Conservation (phyloP, 768 basidiomycete species). For the Pisolithus orientalis region DNA sequence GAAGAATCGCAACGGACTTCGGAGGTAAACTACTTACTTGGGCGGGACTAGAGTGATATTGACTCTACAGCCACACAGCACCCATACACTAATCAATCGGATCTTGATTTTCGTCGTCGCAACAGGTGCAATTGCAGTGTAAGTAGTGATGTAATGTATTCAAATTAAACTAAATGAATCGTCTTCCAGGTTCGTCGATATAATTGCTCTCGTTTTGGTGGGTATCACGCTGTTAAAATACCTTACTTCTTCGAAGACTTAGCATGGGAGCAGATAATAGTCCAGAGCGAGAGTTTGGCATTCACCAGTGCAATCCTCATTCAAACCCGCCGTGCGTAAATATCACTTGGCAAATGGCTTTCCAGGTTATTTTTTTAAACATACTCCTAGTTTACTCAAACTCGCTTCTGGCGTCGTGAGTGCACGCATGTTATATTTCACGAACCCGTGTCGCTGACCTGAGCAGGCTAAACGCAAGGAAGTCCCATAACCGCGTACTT, state of each 20-base stretch:
- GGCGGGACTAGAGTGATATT: background rate
- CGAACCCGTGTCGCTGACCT: too few relatives aligned
- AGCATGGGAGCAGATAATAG: background rate
- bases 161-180: background rate
- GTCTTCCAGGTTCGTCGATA: conserved; percentile 1
- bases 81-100: conserved; percentile 15
- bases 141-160: background rate
- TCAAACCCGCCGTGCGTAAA: conserved; percentile 4
- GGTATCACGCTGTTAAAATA: background rate
- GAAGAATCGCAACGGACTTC: background rate
- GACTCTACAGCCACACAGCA: conserved; percentile 3
- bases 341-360: background rate
- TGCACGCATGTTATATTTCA: too few relatives aligned
- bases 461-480: conserved; percentile 3
- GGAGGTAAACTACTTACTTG: background rate
- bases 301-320: conserved; percentile 1
- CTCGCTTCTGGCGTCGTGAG: conserved; percentile 6
- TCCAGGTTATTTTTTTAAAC: background rate
- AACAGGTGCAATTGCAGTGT: conserved; percentile 5
- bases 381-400: conserved; percentile 2
- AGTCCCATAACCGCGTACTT: background rate
- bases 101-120: conserved; percentile 1
- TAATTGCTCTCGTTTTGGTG: conserved; percentile 1
- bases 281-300: conserved; percentile 1
- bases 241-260: background rate